phyloP scores from a whole-genome alignment of 805 yeast genomes.

The Teunomyces pallodes region DNA sequence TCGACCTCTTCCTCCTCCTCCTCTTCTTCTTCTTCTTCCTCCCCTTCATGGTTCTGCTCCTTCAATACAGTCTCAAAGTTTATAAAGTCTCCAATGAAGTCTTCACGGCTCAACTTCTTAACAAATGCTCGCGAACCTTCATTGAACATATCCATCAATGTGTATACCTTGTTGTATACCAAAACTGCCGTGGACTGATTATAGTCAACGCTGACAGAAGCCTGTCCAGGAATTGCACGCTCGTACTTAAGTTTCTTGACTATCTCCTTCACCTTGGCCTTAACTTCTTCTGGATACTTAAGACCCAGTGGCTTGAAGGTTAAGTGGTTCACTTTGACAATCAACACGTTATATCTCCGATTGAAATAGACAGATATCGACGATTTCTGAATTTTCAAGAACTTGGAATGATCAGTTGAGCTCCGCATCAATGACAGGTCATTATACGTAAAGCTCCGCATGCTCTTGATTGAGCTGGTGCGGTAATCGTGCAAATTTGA shows the following conservation, averaged over 20 bases:
- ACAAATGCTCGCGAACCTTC: constrained; percentile 19
- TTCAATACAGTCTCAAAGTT: constrained; percentile 20
- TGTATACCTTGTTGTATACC: constrained; percentile 23
- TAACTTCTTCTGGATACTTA: constrained; percentile 12
- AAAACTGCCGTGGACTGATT: constrained; percentile 19
- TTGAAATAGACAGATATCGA: constrained; percentile 20
- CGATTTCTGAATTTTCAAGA: constrained; percentile 12
- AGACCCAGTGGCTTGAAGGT: constrained; percentile 12
- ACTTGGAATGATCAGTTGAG: constrained; percentile 1
- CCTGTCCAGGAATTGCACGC: constrained; percentile 9
- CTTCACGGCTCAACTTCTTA: constrained; percentile 18
- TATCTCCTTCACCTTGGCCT: constrained; percentile 15
- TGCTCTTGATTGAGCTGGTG: constrained; percentile 22
- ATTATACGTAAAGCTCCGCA: constrained; percentile 13
- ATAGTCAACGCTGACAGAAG: constrained; percentile 10
- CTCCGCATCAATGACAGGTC: constrained; percentile 3
- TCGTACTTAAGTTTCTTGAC: constrained; percentile 15
- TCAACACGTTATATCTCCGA: constrained; percentile 19
- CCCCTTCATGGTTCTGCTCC: constrained; percentile 9
- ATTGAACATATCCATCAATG: constrained; percentile 12
- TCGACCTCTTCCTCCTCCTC: constrained; percentile 12
- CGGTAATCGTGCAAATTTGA: constrained; percentile 28
- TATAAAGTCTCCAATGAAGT: constrained; percentile 29
- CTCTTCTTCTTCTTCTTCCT: constrained; percentile 12
- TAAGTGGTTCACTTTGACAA: constrained; percentile 22